Base-by-base conservation (phyloP, 495 filamentous ascomycete species). In the Lasiosphaeriaceae sp. region DNA sequence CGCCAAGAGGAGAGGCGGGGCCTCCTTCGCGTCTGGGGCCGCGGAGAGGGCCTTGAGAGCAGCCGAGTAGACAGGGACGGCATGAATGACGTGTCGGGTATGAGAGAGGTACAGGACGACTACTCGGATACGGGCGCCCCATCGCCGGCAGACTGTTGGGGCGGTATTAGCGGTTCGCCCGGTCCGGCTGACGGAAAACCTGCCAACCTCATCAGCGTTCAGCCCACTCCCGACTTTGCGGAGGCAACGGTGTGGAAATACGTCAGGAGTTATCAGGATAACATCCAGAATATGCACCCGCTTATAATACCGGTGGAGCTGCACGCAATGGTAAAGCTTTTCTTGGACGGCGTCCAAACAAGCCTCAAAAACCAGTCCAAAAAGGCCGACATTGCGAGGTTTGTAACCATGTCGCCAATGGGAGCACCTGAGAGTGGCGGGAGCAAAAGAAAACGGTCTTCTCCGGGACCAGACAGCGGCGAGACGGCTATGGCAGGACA, bases 261-360 rank as follows among this genome's bases (percentile, higher is more conserved):
- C 41, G 80, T 87, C 37, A 62, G 80, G 16, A 89, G 85, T 68
- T 98, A 90, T 67, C 73, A 91, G 64, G 69, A 85, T 4, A 80
- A 95, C 65, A 87, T 98, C 39, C 88, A 96, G 62, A 89, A 84
- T 52, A 83, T 98, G 67, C 94, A 97, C 68, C 94, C 94, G 12
- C 92, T 97, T 65, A 78, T 98, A 37, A 67, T 75, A 5, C 75
- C 75, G 16, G 65, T 62, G 20, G 71, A 76, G 59, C 71, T 85
- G 4, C 62, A 81, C 34, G 75, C 73, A 1, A 76, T 81, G 67
- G 75, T 81, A 1, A 74, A 71, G 31, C 52, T 71, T 31, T 82
- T 83, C 47, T 56, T 83, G 46, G 74, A 76, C 47, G 66, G 65
- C 7, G 49, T 77, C 23, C 74, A 74, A 23, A 53, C 60, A 46